These are phyloP conservation scores for Coemansia sp. DNA, from an alignment of 192 early-diverging fungal species.

Conservation along the genomic window DNA sequence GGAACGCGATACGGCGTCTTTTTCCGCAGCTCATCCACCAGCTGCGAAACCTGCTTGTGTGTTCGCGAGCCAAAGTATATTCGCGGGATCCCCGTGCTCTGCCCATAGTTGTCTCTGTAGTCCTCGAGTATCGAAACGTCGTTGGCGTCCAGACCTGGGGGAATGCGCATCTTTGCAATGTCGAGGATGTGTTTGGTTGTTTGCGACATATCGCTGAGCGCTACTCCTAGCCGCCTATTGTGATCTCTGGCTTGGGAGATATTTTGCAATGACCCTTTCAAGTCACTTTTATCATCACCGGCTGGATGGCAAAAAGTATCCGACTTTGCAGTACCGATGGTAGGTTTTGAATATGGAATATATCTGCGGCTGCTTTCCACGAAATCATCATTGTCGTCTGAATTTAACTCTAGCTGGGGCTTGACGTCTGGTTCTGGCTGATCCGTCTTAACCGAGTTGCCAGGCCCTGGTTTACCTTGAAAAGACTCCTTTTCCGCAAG, in stretches of 20 bases:
- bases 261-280: background rate
- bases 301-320: background rate
- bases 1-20: conserved; percentile 60
- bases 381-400: background rate
- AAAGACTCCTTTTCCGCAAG: background rate
- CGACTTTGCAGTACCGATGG: background rate
- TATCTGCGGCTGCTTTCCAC: background rate
- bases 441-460: no score
- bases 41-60: conserved; percentile 62
- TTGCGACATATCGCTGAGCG: background rate
- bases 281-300: background rate
- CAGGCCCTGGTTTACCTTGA: background rate
- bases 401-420: background rate
- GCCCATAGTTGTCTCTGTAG: background rate
- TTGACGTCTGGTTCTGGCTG: background rate
- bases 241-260: background rate
- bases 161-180: conserved; percentile 5
- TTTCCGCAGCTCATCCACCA: conserved; percentile 56
- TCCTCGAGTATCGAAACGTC: conserved; percentile 22
- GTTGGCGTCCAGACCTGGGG: conserved; percentile 14
- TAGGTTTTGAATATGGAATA: background rate
- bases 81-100: conserved; percentile 7
- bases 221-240: background rate
- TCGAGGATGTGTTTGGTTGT: background rate
- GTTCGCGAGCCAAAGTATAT: conserved; percentile 62